Conservation (phyloP, 2,329 filamentous ascomycete genomes). For the Ophiostoma pallidulum region DNA sequence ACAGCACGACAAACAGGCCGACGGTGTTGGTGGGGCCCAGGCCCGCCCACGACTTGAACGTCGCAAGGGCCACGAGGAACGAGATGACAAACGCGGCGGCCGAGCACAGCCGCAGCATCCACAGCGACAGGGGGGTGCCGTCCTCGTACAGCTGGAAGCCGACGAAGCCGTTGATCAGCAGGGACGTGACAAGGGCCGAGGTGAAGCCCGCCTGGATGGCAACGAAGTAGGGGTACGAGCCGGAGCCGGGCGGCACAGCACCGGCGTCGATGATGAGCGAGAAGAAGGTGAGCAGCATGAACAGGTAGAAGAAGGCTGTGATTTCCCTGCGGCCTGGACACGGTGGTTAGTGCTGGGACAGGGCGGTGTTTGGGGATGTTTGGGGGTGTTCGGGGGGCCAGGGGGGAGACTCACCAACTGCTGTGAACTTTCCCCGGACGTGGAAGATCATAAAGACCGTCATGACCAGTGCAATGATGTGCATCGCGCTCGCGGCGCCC, state of each 20-base stretch:
- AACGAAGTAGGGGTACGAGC: slow-evolving; percentile 82
- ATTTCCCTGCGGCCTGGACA: slow-evolving; percentile 52
- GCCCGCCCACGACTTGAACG: slow-evolving; percentile 86
- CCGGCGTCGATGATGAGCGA: slow-evolving; percentile 89
- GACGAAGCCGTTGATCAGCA: slow-evolving; percentile 95
- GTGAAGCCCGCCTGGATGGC: slow-evolving; percentile 76
- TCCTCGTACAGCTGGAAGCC: slow-evolving; percentile 98
- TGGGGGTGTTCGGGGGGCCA: background rate
- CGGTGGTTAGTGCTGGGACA: too few species aligned
- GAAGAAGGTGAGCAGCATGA: slow-evolving; percentile 79
- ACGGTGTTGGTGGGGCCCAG: slow-evolving; percentile 76
- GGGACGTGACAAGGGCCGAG: slow-evolving; percentile 76
- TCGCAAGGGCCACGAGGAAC: slow-evolving; percentile 79
- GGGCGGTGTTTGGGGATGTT: background rate
- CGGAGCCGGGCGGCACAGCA: slow-evolving; percentile 74
- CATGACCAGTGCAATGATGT: slow-evolving; percentile 86
- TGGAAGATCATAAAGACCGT: slow-evolving; percentile 96
- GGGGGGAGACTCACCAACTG: slow-evolving; percentile 61
- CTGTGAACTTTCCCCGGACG: slow-evolving; percentile 94
- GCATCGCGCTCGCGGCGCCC: slow-evolving; percentile 80
- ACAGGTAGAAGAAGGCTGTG: slow-evolving; percentile 93
- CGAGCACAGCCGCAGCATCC: slow-evolving; percentile 76
- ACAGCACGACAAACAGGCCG: slow-evolving; percentile 83
- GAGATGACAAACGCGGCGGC: slow-evolving; percentile 75
- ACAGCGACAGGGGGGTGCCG: slow-evolving; percentile 84